Base-by-base conservation (phyloP, 768 basidiomycete genomes). In the Suillus sp. region DNA sequence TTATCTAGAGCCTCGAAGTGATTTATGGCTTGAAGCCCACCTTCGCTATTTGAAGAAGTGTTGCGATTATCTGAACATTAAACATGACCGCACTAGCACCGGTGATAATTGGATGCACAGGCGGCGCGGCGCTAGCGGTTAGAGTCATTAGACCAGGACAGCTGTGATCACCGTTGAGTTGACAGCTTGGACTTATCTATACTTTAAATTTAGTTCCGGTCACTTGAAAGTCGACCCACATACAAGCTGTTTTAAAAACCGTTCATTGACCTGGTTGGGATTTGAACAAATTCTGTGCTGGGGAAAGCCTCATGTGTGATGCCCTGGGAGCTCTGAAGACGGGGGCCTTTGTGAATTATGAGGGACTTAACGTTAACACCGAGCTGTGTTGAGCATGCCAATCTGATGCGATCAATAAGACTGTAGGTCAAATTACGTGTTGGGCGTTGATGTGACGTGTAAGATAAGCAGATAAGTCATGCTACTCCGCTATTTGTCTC, bases 341-440 rank as follows among this genome's bases (percentile, higher is more conserved):
- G 55, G 38, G 18, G 56, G 37, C 25, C 56, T n/a, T 53, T 30
- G 20, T 30, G 38, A 57, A 40, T 48, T 48, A 25, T 57, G 37
- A 57, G 38, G 10, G 18, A 18, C 14, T 55, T 34, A n/a, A n/a
- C 11, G 34, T 55, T 34, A n/a, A n/a, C 20, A 54, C 22, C n/a
- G 22, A 22, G 14, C n/a, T 35, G 54, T 14, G 27, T 16, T 27
- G 14, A 18, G 25, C 25, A 4, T 50, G 48, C 8, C 14, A 37
- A 25, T 35, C 35, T 56, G 37, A 38, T 38, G 37, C 18, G 25
- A 57, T 57, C 55, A 57, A 37, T 57, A 40, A 20, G 27, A 25
- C 37, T 37, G 55, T 5, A 56, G 22, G 37, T 20, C 37, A 27
- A 5, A 27, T 57, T 57, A 57, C 56, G 56, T 57, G 55, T 38